Base-by-base conservation (phyloP, 805 yeast species). In the Candida anglica region DNA sequence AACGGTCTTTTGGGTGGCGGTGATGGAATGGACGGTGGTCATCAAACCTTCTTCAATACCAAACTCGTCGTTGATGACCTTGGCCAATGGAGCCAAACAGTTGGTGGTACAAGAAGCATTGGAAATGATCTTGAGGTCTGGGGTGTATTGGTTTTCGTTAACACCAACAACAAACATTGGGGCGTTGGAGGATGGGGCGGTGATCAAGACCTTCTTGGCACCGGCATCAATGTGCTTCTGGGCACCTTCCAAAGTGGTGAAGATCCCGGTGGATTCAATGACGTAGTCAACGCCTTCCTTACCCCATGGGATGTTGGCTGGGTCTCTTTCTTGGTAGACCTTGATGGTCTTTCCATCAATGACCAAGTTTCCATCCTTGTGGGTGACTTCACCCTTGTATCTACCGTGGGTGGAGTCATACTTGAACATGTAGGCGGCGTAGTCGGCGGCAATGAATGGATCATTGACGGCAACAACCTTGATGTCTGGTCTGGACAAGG, bases 21-120 rank as follows among this genome's bases (percentile, higher is more conserved):
- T 57, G 45, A 57, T 55, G 41, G 63, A 57, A 49, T 57, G 63
- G 42, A 57, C 58, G 35, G 63, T 57, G 50, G 61, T 56, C 63
- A 57, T 57, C 46, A 57, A 55, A 46, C 60, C 63, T 42, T 56
- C 61, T 43, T 57, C 56, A 35, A 57, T 56, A 31, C 63, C 63
- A 36, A 55, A 57, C 35, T 46, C 50, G 46, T 57, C 61, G 50
- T 57, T 52, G 46, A 57, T 49, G 33, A 57, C 61, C 52, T 57
- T 57, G 47, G 63, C 63, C 44, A 57, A 56, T 41, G 61, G 60
- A 41, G 63, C 63, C 51, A 57, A 56, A 46, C 63, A 56, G 51
- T 57, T 57, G 45, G 63, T 57, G 47, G 63, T 57, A 51, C 63
- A 57, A 30, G 63, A 57, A 36, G 63, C 63, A 50, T 57, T 57